phyloP scores from a whole-genome alignment of 139 green algal genomes.

The Medakamo hakoo region DNA sequence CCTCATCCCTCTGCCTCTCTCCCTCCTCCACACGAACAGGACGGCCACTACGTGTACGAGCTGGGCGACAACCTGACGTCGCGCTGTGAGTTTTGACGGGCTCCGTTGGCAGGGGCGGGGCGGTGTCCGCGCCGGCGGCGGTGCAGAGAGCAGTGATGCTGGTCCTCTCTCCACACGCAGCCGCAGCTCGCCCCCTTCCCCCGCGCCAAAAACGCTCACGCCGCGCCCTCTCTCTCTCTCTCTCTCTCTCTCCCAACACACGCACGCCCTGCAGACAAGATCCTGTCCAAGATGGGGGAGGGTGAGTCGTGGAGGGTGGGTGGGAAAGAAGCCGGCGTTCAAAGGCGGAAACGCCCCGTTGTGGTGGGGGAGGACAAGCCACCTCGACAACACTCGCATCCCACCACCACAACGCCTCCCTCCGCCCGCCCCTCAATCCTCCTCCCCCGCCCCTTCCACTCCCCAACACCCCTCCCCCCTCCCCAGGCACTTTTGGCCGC shows the following conservation, averaged over 20 bases:
- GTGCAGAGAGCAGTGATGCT: no score
- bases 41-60: constrained; percentile 67
- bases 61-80: constrained; percentile 71
- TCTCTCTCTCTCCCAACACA: neutral
- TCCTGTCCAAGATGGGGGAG: constrained; percentile 84
- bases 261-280: constrained; percentile 60
- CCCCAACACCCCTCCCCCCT: neutral
- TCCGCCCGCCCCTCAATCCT: neutral
- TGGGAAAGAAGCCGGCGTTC: neutral
- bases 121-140: no score
- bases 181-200: no score
- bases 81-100: constrained; percentile 48
- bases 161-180: no score
- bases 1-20: neutral
- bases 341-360: no score
- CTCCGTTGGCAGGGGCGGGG: neutral
- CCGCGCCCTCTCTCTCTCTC: no score
- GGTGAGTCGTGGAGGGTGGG: constrained; percentile 27
- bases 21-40: no score
- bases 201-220: no score
- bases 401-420: neutral
- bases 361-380: no score
- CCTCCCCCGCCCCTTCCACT: neutral
- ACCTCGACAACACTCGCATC: neutral
- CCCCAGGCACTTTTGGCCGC: constrained; percentile 74